phyloP scores from a whole-genome alignment of 1,139 yeast genomes.

The Taphrina pruni region DNA sequence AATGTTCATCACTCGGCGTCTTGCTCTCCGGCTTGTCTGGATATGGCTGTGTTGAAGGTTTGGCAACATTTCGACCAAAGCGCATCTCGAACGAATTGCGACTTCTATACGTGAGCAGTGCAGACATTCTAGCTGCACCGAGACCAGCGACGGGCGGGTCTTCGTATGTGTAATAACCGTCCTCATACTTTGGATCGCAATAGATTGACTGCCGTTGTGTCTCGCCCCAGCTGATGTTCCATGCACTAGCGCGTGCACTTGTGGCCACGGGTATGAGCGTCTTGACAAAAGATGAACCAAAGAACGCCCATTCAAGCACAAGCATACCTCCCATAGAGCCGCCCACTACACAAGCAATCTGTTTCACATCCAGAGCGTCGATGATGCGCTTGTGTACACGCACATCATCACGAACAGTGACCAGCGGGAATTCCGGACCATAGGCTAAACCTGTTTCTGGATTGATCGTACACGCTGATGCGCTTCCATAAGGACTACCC shows the following conservation, averaged over 20 bases:
- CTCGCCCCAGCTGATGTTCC: constrained; percentile 99
- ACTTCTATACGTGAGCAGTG: constrained; percentile 87
- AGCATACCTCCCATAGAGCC: constrained; percentile 99
- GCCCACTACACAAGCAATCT: constrained; percentile 85
- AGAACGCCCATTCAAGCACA: constrained; percentile 82
- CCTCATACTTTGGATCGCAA: constrained; percentile 88
- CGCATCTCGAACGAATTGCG: constrained; percentile 88
- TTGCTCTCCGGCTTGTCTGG: constrained; percentile 49
- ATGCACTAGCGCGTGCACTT: constrained; percentile 91
- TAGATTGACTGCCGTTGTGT: constrained; percentile 96
- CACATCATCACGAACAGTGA: constrained; percentile 90
- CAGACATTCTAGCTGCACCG: constrained; percentile 97
- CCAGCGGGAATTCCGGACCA: constrained; percentile 94
- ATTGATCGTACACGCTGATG: constrained; percentile 83
- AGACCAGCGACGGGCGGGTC: constrained; percentile 85
- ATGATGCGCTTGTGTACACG: constrained; percentile 76
- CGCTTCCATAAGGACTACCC: constrained; percentile 96
- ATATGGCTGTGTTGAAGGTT: constrained; percentile 54
- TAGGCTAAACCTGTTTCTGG: constrained; percentile 69
- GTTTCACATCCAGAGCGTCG: constrained; percentile 71
- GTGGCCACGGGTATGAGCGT: constrained; percentile 86
- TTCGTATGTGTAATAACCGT: constrained; percentile 79
- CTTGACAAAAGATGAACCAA: constrained; percentile 71
- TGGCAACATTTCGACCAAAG: constrained; percentile 81
- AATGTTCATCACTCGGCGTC: constrained; percentile 55